These are phyloP conservation scores for Discostella stelligeroides DNA, from an alignment of 108 stramenopile species.

Conservation along the genomic window DNA sequence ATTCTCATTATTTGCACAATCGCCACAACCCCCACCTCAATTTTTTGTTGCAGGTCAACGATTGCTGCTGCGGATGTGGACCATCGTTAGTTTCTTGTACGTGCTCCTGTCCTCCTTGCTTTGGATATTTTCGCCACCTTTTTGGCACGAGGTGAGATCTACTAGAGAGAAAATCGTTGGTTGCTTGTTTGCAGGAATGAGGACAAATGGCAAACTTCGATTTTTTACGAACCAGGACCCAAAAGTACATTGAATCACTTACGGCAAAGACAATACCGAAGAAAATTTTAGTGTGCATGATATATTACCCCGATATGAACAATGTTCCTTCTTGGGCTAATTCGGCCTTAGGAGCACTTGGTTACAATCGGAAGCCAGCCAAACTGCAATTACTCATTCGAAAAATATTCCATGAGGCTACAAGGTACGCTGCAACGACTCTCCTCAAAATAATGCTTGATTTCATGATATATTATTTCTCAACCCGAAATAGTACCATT, in stretches of 20 bases:
- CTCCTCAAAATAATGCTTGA: background rate
- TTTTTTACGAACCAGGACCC: no score
- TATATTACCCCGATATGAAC: constrained; percentile 87
- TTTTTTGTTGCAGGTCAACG: constrained; percentile 34
- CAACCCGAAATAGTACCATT: constrained; percentile 46
- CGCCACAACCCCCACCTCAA: background rate
- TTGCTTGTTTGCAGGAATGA: no score
- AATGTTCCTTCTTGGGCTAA: constrained; percentile 83
- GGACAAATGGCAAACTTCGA: no score
- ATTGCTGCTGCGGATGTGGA: constrained; percentile 82
- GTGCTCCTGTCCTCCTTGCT: constrained; percentile 54
- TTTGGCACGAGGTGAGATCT: constrained; percentile 68
- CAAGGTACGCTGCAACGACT: constrained; percentile 26
- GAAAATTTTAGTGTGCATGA: constrained; percentile 88
- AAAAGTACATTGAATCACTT: constrained; percentile 73
- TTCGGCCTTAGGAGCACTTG: constrained; percentile 63
- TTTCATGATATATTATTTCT: constrained; percentile 8
- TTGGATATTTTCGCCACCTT: constrained; percentile 84
- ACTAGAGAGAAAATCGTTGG: no score
- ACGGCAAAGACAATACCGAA: constrained; percentile 77
- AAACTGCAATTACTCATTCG: constrained; percentile 77
- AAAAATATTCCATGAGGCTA: constrained; percentile 75
- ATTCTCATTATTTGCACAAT: background rate
- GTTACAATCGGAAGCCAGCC: constrained; percentile 76
- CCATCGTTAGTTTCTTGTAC: constrained; percentile 59